These are phyloP conservation scores for Sanghuangporus weigelae DNA, from an alignment of 1,284 basidiomycete genomes.

Conservation along the genomic window DNA sequence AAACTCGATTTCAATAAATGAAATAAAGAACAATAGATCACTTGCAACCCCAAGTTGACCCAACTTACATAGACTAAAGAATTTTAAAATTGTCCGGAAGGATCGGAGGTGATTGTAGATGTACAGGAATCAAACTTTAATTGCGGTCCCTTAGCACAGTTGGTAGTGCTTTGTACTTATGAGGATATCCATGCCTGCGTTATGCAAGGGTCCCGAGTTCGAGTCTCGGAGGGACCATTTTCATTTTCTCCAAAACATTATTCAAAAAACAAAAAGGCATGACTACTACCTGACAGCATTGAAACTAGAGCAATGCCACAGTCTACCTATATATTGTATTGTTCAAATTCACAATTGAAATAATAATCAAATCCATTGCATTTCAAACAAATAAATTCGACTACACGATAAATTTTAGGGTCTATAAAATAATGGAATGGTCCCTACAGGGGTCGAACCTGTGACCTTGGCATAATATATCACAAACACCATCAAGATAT, in stretches of 20 bases:
- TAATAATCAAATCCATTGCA: too few relatives aligned
- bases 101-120: neutral
- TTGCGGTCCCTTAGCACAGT: constrained; percentile 41
- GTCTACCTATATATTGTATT: too few relatives aligned
- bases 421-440: too few relatives aligned
- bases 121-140: neutral
- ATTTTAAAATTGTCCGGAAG: neutral
- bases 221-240: constrained; percentile 43
- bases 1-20: neutral
- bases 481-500: too few relatives aligned
- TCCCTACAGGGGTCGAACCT: too few relatives aligned
- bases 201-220: constrained; percentile 46
- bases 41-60: neutral
- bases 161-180: constrained; percentile 47
- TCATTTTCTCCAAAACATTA: constrained; percentile 22
- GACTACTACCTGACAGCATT: too few relatives aligned
- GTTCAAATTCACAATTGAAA: too few relatives aligned
- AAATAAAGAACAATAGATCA: neutral
- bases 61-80: neutral
- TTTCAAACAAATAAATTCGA: too few relatives aligned
- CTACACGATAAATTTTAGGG: too few relatives aligned
- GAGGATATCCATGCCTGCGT: constrained; percentile 25
- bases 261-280: too few relatives aligned
- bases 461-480: too few relatives aligned
- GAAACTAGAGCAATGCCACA: too few relatives aligned